A percentile compares a stretch with the other conserved stretches of the same genome.
Conservation (phyloP, 768 basidiomycete genomes). For the Termitomyces heimii region DNA sequence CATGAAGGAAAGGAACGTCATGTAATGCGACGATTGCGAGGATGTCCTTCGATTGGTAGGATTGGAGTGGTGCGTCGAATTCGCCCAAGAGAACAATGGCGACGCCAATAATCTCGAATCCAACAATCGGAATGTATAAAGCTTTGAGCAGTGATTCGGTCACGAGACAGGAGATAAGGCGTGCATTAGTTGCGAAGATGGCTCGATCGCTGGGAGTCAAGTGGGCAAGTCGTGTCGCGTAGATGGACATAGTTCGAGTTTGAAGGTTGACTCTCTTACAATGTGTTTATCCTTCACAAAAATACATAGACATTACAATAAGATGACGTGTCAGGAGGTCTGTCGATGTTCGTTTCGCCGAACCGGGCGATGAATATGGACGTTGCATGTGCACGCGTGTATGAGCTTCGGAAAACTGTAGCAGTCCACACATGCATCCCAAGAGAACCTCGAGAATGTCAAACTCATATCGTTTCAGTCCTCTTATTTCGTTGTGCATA, state of each 20-base stretch:
- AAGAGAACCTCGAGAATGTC: background rate
- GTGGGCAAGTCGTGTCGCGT: constrained; percentile 20
- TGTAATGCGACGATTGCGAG: constrained; percentile 43
- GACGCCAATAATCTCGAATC: constrained; percentile 30
- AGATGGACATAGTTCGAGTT: constrained; percentile 19
- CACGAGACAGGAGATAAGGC: constrained; percentile 52
- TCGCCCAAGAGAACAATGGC: constrained; percentile 32
- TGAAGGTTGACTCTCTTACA: background rate
- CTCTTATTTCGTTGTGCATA: background rate
- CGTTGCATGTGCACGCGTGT: background rate
- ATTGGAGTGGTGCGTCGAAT: constrained; percentile 14
- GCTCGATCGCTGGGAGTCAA: constrained; percentile 35
- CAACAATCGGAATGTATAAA: constrained; percentile 35
- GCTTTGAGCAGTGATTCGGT: constrained; percentile 49
- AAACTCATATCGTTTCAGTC: background rate
- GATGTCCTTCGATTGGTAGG: constrained; percentile 29
- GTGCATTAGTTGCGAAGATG: constrained; percentile 40
- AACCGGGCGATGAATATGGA: background rate
- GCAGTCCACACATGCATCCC: background rate
- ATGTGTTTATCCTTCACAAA: background rate
- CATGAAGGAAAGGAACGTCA: constrained; percentile 40
- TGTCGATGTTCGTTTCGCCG: background rate
- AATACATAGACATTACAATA: background rate
- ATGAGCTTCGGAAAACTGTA: background rate
- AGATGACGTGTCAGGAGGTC: background rate